Evolutionary conservation across 441 rosid species (phyloP), one percentile per base, ranked within the genome.

Genomic region (Jatropha podagrica): DNA sequence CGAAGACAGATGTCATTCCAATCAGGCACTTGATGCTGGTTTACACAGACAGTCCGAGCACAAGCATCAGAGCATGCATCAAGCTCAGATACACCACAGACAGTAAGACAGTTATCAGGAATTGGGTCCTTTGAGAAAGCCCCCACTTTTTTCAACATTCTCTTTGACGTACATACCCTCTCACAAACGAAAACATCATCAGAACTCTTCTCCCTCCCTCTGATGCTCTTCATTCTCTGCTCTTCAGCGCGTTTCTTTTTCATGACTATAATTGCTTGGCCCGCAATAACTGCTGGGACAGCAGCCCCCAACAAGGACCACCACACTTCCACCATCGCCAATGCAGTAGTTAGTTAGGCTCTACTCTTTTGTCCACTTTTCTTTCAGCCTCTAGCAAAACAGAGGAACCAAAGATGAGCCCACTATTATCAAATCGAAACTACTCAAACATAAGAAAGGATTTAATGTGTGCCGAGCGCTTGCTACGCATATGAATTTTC

Each of bases 231-330:
- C 6, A 58, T 58, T 58, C 61, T 58, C 26, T 58, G 61, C 13
- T 58, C 61, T 58, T 58, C 61, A 20, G 32, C 61, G n/a, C 12
- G 61, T 58, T 58, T 58, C 61, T 58, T 58, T 58, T 58, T 58
- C 61, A 58, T 58, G 10, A 58, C 32, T 20, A 58, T 58, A 20
- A 58, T 58, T 58, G 61, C 32, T 9, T n/a, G 61, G 27, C 61
- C 61, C 5, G 61, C 61, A n/a, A 58, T 58, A 20, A 58, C 61
- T 58, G 61, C 32, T 58, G 61, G 61, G 27, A 58, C 61, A 58
- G 32, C 61, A 58, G 61, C 61, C 26, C 61, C 32, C 61, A 58
- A n/a, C 26, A 58, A 20, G 13, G 61, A 58, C 61, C 61, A 58
- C 61, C 61, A 58, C n/a, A 58, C 26, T 58, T 58, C 61, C 32